Conservation (phyloP, 202 grass and related monocot species). For the Digitaria exilis region DNA sequence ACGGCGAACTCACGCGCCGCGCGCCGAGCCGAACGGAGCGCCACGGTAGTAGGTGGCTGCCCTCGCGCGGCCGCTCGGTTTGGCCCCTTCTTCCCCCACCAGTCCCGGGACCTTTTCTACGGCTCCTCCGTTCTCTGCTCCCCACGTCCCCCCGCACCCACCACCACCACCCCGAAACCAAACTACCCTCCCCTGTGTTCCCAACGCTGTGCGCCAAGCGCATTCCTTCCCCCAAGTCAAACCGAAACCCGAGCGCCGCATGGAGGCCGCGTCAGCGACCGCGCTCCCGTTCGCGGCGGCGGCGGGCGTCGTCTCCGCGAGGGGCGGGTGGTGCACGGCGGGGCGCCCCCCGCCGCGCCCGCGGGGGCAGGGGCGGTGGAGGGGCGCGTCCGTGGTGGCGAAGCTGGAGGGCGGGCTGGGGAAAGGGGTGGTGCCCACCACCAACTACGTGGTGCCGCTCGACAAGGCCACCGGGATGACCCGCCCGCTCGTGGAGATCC, state of each 20-base stretch:
- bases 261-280: slow-evolving; percentile 37
- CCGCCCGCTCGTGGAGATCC: slow-evolving; percentile 94
- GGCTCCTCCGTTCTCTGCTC: neutral
- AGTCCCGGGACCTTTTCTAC: slow-evolving; percentile 3
- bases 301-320: neutral
- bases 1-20: too few relatives aligned
- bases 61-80: neutral
- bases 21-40: neutral
- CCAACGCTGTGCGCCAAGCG: neutral
- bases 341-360: slow-evolving; percentile 8
- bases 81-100: too few relatives aligned
- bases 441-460: slow-evolving; percentile 96
- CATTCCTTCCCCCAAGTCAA: neutral
- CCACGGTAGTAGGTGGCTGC: neutral
- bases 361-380: neutral
- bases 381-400: slow-evolving; percentile 38
- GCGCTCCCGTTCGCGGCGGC: slow-evolving; percentile 8
- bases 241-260: slow-evolving; percentile 14
- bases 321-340: neutral
- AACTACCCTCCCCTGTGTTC: neutral
- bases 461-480: slow-evolving; percentile 74
- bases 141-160: neutral
- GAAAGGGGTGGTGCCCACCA: slow-evolving; percentile 72
- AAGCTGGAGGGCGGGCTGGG: slow-evolving; percentile 53
- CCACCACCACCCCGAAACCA: neutral